These are phyloP conservation scores for Fusarium virguliforme DNA, from an alignment of 2,329 filamentous ascomycete species.

Conservation along the genomic window DNA sequence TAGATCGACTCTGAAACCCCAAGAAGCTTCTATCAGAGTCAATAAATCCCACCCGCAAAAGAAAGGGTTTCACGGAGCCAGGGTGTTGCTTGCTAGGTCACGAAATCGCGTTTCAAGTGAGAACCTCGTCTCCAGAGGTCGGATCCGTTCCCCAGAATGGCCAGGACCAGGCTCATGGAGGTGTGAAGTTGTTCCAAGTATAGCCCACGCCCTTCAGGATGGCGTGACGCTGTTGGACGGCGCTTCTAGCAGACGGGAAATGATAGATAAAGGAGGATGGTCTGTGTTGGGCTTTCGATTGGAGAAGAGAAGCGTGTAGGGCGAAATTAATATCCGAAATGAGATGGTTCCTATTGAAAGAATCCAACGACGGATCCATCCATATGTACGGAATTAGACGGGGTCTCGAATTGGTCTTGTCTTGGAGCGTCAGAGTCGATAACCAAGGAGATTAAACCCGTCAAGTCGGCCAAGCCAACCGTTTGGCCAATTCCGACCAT, in stretches of 20 bases:
- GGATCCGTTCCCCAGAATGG: slow-evolving; percentile 6
- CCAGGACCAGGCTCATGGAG: slow-evolving; percentile 14
- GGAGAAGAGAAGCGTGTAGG: slow-evolving; percentile 10
- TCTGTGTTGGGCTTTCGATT: slow-evolving; percentile 13
- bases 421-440: background rate
- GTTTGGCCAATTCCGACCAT: slow-evolving; percentile 35
- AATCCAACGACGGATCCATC: background rate
- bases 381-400: background rate
- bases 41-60: background rate
- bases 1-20: background rate
- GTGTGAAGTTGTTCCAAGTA: slow-evolving; percentile 20
- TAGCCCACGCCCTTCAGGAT: slow-evolving; percentile 28
- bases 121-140: slow-evolving; percentile 8
- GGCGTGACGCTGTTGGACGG: slow-evolving; percentile 30
- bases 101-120: slow-evolving; percentile 33
- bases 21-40: background rate
- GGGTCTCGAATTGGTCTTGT: background rate
- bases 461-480: slow-evolving; percentile 27
- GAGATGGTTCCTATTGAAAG: slow-evolving; percentile 1
- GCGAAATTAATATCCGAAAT: slow-evolving; percentile 29
- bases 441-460: slow-evolving; percentile 1
- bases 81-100: slow-evolving; percentile 18
- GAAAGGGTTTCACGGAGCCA: slow-evolving; percentile 16
- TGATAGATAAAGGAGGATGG: slow-evolving; percentile 20
- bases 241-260: slow-evolving; percentile 9